Evolutionary conservation across 2,329 filamentous ascomycete genomes (phyloP).

Genomic region (Annulohypoxylon truncatum): DNA sequence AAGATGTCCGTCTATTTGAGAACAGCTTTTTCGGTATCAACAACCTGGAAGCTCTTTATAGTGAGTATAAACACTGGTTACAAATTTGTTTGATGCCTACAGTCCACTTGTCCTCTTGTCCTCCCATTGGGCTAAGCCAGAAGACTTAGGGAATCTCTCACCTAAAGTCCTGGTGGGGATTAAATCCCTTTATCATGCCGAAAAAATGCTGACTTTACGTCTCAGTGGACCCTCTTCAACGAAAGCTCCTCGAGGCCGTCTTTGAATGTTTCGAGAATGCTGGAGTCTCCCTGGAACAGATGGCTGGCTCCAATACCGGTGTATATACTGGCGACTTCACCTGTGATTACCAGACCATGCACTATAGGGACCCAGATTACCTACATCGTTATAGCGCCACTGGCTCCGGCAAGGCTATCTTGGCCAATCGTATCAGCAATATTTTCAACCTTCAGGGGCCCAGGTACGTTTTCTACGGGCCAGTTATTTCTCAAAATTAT

Average conservation of each 20-base stretch:
- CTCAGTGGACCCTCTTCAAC: conserved; percentile 1
- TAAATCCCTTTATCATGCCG: no score
- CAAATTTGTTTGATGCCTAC: no score
- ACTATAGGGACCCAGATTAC: conserved; percentile 42
- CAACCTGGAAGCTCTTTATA: no score
- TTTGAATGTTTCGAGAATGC: conserved; percentile 49
- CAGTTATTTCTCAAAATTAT: no score
- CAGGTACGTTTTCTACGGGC: conserved; percentile 21
- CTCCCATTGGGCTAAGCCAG: no score
- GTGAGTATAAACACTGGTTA: no score
- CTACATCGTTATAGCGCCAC: conserved; percentile 44
- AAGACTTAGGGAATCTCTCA: no score
- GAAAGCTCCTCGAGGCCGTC: conserved; percentile 51
- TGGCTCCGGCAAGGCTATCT: conserved; percentile 43
- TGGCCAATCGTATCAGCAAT: conserved; percentile 51
- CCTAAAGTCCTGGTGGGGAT: no score
- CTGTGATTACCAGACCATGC: conserved; percentile 36
- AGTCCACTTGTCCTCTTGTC: no score
- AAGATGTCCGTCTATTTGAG: no score
- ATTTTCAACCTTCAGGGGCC: conserved; percentile 50
- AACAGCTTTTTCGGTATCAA: no score
- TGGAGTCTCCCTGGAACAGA: conserved; percentile 24
- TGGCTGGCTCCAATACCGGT: conserved; percentile 31
- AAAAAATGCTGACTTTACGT: no score
- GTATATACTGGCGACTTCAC: conserved; percentile 47